Conservation (phyloP, 805 yeast genomes). For the Candida insectalens region DNA sequence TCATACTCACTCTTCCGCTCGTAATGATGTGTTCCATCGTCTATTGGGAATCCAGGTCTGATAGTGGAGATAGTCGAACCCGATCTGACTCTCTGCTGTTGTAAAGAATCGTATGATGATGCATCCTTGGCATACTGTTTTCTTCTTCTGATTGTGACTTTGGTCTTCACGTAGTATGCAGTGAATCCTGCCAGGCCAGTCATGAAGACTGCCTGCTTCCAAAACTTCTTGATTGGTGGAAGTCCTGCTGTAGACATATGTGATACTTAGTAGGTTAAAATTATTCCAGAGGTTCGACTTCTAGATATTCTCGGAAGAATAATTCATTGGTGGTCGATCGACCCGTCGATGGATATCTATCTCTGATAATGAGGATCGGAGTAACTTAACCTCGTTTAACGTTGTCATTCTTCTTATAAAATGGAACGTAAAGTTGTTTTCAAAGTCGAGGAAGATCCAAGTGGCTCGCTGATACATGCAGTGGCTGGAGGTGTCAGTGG, state of each 20-base stretch:
- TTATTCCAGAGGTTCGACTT: no score
- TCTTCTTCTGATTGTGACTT: conserved; percentile 25
- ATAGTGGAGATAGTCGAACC: conserved; percentile 17
- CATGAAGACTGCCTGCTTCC: conserved; percentile 24
- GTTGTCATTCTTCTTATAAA: no score
- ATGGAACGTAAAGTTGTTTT: no score
- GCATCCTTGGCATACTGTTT: conserved; percentile 26
- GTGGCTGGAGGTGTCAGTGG: conserved; percentile 93
- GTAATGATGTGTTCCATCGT: conserved; percentile 27
- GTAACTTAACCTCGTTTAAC: no score
- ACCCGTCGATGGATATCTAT: no score
- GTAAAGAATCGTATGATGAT: conserved; percentile 21
- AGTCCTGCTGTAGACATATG: conserved; percentile 12
- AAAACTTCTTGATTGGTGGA: conserved; percentile 18
- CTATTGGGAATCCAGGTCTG: conserved; percentile 25
- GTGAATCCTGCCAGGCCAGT: conserved; percentile 21
- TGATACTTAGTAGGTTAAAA: no score
- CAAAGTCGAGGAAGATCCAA: no score
- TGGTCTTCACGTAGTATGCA: conserved; percentile 25
- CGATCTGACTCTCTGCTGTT: conserved; percentile 13
- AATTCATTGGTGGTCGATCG: no score
- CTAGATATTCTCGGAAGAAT: no score
- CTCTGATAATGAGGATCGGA: no score
- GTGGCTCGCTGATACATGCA: conserved; percentile 85
- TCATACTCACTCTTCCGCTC: conserved; percentile 54